Conservation (phyloP, 1,139 yeast species). For the Sugiyamaella novakii region DNA sequence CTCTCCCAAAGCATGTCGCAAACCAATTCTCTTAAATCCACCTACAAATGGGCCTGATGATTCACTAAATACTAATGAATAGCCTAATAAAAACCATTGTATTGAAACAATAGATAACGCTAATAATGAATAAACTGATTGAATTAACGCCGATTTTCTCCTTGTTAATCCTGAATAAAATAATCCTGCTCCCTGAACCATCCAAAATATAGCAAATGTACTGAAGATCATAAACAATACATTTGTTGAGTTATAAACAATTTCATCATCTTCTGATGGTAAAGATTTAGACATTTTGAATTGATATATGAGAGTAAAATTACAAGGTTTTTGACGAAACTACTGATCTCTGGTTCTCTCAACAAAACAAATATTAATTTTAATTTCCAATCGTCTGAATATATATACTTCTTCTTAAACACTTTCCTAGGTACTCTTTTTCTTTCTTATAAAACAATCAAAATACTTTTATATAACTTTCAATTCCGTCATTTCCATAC, state of each 20-base stretch:
- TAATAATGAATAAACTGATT: slow-evolving; percentile 54
- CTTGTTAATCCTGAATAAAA: slow-evolving; percentile 64
- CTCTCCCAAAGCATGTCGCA: slow-evolving; percentile 16
- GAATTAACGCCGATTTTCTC: slow-evolving; percentile 57
- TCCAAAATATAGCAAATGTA: slow-evolving; percentile 31
- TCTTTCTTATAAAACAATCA: too few species aligned
- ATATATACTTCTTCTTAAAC: too few species aligned
- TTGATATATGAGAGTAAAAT: too few species aligned
- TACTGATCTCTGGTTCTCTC: too few species aligned
- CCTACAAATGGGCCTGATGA: slow-evolving; percentile 52
- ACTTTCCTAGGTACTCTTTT: too few species aligned
- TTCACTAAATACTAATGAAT: slow-evolving; percentile 52
- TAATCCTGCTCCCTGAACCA: slow-evolving; percentile 43
- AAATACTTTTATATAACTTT: too few species aligned
- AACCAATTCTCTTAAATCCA: slow-evolving; percentile 27
- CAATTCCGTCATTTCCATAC: too few species aligned
- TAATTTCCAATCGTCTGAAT: too few species aligned
- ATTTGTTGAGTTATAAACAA: slow-evolving; percentile 21
- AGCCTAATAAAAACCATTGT: slow-evolving; percentile 58
- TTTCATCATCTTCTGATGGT: slow-evolving; percentile 14
- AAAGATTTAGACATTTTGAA: background rate
- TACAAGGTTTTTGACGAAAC: too few species aligned
- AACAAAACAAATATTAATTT: too few species aligned
- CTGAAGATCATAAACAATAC: slow-evolving; percentile 29
- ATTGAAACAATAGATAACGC: slow-evolving; percentile 49